Percentiles rank a stretch among this genome's conserved stretches.
Conservation (phyloP, 192 early-diverging fungal genomes). For the Podila verticillata region DNA sequence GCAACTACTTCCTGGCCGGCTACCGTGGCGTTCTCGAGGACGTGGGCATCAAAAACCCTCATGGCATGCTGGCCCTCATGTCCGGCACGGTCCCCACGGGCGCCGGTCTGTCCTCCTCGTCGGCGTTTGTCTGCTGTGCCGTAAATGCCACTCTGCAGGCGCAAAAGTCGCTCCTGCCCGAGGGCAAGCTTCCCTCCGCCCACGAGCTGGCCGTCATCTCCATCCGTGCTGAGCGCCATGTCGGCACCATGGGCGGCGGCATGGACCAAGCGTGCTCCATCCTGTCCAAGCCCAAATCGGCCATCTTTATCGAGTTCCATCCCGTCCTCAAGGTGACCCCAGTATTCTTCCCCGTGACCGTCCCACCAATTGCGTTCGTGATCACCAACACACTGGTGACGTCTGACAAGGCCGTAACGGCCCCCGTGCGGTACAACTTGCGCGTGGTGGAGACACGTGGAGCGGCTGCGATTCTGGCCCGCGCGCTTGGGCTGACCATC, state of each 20-base stretch:
- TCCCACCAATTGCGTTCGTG: constrained; percentile 75
- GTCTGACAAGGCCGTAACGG: constrained; percentile 88
- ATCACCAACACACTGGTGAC: constrained; percentile 90
- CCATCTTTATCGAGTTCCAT: constrained; percentile 85
- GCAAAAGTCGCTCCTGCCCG: constrained; percentile 50
- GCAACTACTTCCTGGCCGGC: constrained; percentile 93
- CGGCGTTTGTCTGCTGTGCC: constrained; percentile 85
- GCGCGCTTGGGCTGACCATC: constrained; percentile 53
- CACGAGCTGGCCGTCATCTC: constrained; percentile 74
- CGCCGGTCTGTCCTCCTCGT: constrained; percentile 86
- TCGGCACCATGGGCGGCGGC: constrained; percentile 79
- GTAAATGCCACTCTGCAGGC: constrained; percentile 73
- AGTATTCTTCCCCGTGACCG: constrained; percentile 69
- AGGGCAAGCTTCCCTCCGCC: constrained; percentile 26
- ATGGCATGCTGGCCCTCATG: constrained; percentile 75
- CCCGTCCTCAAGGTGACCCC: constrained; percentile 71
- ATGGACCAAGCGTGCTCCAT: constrained; percentile 96
- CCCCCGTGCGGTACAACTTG: constrained; percentile 90
- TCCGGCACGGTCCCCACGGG: constrained; percentile 86
- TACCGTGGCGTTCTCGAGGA: constrained; percentile 78
- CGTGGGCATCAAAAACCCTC: constrained; percentile 52
- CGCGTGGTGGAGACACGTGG: constrained; percentile 92
- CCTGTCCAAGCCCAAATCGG: constrained; percentile 73
- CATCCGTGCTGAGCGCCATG: constrained; percentile 84
- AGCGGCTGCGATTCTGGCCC: constrained; percentile 72